Conservation (phyloP, 1,139 yeast genomes). For the Taiozyma sp. region DNA sequence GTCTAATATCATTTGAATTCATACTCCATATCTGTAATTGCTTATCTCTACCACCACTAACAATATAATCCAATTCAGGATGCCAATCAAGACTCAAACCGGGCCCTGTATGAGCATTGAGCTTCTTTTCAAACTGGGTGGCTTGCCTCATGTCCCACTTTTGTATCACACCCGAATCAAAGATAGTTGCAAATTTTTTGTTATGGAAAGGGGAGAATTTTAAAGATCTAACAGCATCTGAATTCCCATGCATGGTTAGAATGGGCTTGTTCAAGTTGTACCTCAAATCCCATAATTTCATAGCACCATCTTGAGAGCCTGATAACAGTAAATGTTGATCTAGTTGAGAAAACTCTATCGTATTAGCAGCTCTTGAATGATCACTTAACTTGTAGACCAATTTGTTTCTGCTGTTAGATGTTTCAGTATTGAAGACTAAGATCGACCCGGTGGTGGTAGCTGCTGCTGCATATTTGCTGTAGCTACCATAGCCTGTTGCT, state of each 20-base stretch:
- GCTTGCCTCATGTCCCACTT: slow-evolving; percentile 75
- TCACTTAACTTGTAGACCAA: slow-evolving; percentile 48
- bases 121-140: slow-evolving; percentile 55
- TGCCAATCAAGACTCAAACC: slow-evolving; percentile 89
- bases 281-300: slow-evolving; percentile 85
- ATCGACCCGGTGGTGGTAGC: slow-evolving; percentile 47
- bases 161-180: slow-evolving; percentile 84
- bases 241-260: slow-evolving; percentile 29
- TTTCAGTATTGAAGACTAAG: slow-evolving; percentile 38
- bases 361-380: slow-evolving; percentile 77
- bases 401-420: slow-evolving; percentile 33
- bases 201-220: slow-evolving; percentile 50
- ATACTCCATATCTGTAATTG: slow-evolving; percentile 77
- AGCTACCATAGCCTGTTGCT: slow-evolving; percentile 39
- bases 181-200: slow-evolving; percentile 60
- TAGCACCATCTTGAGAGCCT: slow-evolving; percentile 89
- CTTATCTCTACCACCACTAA: slow-evolving; percentile 92
- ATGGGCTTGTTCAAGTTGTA: slow-evolving; percentile 29
- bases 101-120: slow-evolving; percentile 90
- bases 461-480: slow-evolving; percentile 39
- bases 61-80: slow-evolving; percentile 73
- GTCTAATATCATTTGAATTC: slow-evolving; percentile 26
- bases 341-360: slow-evolving; percentile 62
- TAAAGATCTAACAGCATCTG: slow-evolving; percentile 61
- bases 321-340: slow-evolving; percentile 60